Base-by-base conservation (phyloP, 495 filamentous ascomycete genomes). In the Staphylotrichum tortipilum region DNA sequence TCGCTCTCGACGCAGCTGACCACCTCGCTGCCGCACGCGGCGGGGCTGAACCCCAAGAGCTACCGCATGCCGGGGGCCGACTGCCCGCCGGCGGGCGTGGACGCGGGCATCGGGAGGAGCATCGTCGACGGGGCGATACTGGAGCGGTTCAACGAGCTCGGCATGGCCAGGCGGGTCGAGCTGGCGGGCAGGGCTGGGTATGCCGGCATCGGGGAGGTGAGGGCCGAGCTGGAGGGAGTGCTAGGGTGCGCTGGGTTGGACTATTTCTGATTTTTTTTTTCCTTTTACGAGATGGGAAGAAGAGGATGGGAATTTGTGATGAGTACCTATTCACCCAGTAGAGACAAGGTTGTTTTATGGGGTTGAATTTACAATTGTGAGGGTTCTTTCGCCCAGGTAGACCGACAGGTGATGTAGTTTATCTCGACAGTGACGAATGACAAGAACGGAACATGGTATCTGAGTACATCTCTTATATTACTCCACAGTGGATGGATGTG, bases 1-100 rank as follows among this genome's bases (percentile, higher is more conserved):
- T 83, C 85, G n/a, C 72, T 98, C 8, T 81, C 89, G 30, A 84
- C 79, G 3, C 88, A 94, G 56, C 72, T 98, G 4, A 75, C 78
- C 7, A 87, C 79, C 49, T 78, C 81, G 0, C 77, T 96, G 10
- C 83, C 87, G 40, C 84, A 88, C 58, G 64, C 83, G 0, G 84
- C 80, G 4, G 89, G 86, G 0, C 68, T 96, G 36, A 97, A 98
- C 61, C 85, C 89, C 1, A 79, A 83, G 26, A 84, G 78, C 0
- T 86, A 89, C 65, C 79, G 92, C 18, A 64, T 76, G 24, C 61
- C 67, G 23, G 50, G 24, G 1, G 59, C 57, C n/a, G 61, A 51
- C 9, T 62, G 63, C 24, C 53, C 53, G 7, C 55, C 61, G 3
- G 59, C 67, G 0, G 71, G 64, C 5, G 73, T 76, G 12, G 73